Evolutionary conservation across 495 filamentous ascomycete genomes (phyloP), one percentile per base, ranked within the genome.

Genomic region (Penicillium coffeae): DNA sequence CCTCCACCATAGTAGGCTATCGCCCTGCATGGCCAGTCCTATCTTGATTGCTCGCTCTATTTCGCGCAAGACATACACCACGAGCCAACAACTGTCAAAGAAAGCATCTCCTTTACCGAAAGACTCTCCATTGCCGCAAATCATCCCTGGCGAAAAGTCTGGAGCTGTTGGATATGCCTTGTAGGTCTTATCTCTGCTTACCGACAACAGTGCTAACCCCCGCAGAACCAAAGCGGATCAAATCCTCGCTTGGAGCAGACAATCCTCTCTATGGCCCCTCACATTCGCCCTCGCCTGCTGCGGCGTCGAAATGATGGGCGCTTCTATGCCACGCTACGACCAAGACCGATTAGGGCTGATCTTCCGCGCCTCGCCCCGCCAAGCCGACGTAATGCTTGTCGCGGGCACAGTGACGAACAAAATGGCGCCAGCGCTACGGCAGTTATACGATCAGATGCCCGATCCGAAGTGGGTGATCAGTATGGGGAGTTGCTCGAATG

Each of bases 401-500:
- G 90, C 90, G 12, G 90, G 90, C 32, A 95, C 90, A 2, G 78
- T 95, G 30, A 91, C 88, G 39, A 95, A 95, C 76, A 95, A 95
- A 77, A 95, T 95, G 90, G 90, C 89, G 2, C 89, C 90, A 12
- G 90, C 90, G 3, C 72, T 95, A 64, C 74, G 90, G 54, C 89
- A 92, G 68, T 87, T 92, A 19, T 95, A 95, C 69, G 90, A 95
- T 64, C 90, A 95, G 76, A 95, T 95, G 90, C 90, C 90, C 7
- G 90, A 95, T 10, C 90, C 90, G 10, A 75, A 85, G 57, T 95
- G 90, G 90, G 90, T 95, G 34, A 83, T 95, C 62, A 85, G 80
- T 50, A 95, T 95, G 90, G 90, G 90, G 8, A 85, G 79, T 52
- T 95, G 90, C 66, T 90, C 90, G 51, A 95, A 95, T 65, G 90